Base-by-base conservation (phyloP, 2,329 filamentous ascomycete species). In the Verticillium isaacii region DNA sequence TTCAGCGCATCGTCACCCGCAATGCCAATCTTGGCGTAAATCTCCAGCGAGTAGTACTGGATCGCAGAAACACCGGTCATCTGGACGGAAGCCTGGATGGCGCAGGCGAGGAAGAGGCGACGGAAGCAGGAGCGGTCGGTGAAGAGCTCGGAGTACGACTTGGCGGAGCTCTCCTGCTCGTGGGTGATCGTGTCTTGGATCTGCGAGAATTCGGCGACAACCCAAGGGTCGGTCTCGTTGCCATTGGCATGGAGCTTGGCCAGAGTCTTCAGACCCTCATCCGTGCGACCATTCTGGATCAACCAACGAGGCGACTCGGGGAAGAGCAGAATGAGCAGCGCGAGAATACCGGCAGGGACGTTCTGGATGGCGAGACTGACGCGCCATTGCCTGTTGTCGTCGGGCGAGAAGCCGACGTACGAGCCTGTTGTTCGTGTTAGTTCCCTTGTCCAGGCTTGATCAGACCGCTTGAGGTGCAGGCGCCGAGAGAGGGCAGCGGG, bases 291-390 rank as follows among this genome's bases (percentile, higher is more conserved):
- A 66, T 92, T 83, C 67, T 89, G 88, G 68, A 93, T 90, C 36
- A 93, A 83, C 89, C 90, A 93, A 62, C 88, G 82, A 12, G 85
- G 84, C 3, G 81, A 86, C 73, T 94, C 91, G 0, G 90, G 90
- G 76, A 94, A 92, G 15, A 81, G 64, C 15, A 82, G 69, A 62
- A 93, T 93, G 58, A 92, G 80, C 0, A 84, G 70, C 11, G 84
- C 89, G 1, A 86, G 77, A 37, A 90, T 75, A 1, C 84, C 76
- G 23, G 89, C 90, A 0, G 90, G 91, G 8, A 90, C 72, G 58
- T 89, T 77, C 74, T 93, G 91, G 62, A 92, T 83, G 17, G 84
- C 89, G 1, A 92, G 79, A 0, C 71, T 70, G 9, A 76, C 67
- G 0, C 73, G 72, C 74, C 74, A 75, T 60, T 75, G 73, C 7